Base-by-base conservation (phyloP, 2,329 filamentous ascomycete genomes). In the Didymella arachidicola region DNA sequence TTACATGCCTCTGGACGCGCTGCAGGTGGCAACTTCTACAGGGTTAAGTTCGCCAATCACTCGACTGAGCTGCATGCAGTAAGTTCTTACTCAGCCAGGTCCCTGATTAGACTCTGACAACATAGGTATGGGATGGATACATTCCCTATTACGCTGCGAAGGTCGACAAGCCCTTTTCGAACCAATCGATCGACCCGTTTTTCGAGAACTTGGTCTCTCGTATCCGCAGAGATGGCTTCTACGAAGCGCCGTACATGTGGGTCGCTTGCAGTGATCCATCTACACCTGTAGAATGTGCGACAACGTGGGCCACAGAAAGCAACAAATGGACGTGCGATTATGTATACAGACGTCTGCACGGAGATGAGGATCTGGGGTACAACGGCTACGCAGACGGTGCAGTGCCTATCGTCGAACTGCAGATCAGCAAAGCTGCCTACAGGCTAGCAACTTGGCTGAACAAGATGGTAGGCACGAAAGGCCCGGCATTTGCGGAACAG, bases 301-400 rank as follows among this genome's bases (percentile, higher is more conserved):
- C 72, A 18, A 54, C 36, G 8, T 79, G 77, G 77, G 78, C 78
- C 4, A 66, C 67, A 7, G 77, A 79, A 39, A 77, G 72, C 47
- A 79, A 79, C 50, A 67, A 61, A 5, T 76, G 75, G 74, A 77
- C 70, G 5, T 79, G 78, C 56, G 72, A 75, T 43, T 79, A 78
- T 52, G 76, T 78, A 7, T 79, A 76, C 47, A 70, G 65, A 19
- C 66, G 68, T 11, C 59, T 71, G 7, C 58, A 59, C n/a, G 72
- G 74, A 19, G 65, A 65, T 12, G 74, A 67, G 1, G 75, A 79
- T 63, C 65, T 79, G 14, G 69, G 71, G 0, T 73, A 66, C 6
- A 68, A 72, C 49, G 77, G 77, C 4, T 79, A 79, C 57, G 77
- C 78, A 5, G 53, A 62, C 19, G 74, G 74, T 6, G 77, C 71